Percentiles rank a stretch among this genome's conserved stretches.
These are phyloP conservation scores for Eleusine coracana DNA, from an alignment of 176 grass and related monocot genomes.

Conservation along the genomic window DNA sequence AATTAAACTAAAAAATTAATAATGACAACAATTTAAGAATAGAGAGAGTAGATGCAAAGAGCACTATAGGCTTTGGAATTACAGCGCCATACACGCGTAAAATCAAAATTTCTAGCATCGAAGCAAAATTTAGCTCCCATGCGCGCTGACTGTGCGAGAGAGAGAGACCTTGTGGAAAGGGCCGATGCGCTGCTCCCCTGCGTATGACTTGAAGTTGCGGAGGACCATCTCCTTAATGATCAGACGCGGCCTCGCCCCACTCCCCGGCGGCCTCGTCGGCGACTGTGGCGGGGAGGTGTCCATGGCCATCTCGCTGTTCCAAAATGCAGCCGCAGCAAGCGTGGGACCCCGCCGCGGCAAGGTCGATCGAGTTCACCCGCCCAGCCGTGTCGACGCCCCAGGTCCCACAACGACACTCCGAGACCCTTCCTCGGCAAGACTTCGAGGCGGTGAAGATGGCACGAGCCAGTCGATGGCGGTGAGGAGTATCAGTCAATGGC, in stretches of 20 bases:
- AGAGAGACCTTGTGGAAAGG: constrained; percentile 84
- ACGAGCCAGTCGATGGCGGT: not conserved
- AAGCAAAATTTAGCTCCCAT: too few relatives aligned
- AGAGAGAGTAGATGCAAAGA: too few relatives aligned
- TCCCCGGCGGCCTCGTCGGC: constrained; percentile 33
- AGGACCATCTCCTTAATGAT: constrained; percentile 98
- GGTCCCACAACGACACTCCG: not conserved
- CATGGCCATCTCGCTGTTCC: constrained; percentile 34
- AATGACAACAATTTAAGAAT: too few relatives aligned
- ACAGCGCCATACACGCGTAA: not conserved
- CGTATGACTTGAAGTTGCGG: constrained; percentile 96
- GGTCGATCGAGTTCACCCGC: not conserved
- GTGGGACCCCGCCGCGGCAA: not conserved
- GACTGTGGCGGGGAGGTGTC: constrained; percentile 36
- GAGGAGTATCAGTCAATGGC: not conserved
- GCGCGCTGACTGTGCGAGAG: not conserved
- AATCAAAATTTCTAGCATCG: too few relatives aligned
- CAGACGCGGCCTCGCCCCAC: constrained; percentile 60
- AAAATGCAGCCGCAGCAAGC: constrained; percentile 25
- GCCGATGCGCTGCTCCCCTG: constrained; percentile 91
- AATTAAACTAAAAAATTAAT: too few relatives aligned
- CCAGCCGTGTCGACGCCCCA: not conserved
- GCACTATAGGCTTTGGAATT: not conserved
- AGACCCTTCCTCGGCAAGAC: not conserved
- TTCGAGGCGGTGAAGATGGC: not conserved